phyloP scores from a whole-genome alignment of 1,284 basidiomycete species.

The Moniliophthora roreri region DNA sequence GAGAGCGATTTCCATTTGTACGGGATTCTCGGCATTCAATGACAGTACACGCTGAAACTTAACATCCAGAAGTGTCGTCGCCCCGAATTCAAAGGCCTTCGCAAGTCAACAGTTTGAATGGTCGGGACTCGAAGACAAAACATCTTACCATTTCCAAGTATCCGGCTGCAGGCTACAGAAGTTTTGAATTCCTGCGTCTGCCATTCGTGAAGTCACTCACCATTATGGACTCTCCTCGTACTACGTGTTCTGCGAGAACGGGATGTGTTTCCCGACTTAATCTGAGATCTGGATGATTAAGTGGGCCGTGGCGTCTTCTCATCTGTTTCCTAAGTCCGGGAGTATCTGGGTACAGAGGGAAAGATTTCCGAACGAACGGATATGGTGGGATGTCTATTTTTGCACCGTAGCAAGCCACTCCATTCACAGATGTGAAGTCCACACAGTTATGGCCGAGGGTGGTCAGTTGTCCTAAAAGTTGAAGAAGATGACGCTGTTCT shows the following conservation, averaged over 20 bases:
- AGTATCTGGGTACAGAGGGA: conserved; percentile 13
- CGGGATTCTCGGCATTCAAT: background rate
- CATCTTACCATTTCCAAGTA: too few relatives aligned
- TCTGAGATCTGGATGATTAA: conserved; percentile 30
- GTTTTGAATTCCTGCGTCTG: too few relatives aligned
- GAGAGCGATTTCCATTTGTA: conserved; percentile 10
- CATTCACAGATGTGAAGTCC: conserved; percentile 14
- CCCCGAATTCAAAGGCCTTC: too few relatives aligned
- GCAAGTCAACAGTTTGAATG: too few relatives aligned
- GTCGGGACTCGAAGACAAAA: too few relatives aligned
- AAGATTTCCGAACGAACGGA: conserved; percentile 16
- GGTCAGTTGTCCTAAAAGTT: conserved; percentile 21
- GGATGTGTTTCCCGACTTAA: conserved; percentile 37
- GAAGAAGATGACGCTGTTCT: conserved; percentile 18
- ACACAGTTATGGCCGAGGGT: conserved; percentile 19
- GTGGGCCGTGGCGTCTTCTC: conserved; percentile 29
- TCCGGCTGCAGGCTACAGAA: too few relatives aligned
- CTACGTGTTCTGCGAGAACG: conserved; percentile 37
- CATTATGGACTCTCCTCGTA: conserved; percentile 42
- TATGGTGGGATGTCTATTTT: conserved; percentile 12
- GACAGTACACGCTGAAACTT: too few relatives aligned
- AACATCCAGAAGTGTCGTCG: too few relatives aligned
- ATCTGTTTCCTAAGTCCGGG: conserved; percentile 13
- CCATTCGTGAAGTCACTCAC: background rate
- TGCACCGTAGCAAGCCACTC: background rate